Evolutionary conservation across 345 rosid genomes (phyloP).

Genomic region (Noccaea caerulescens): DNA sequence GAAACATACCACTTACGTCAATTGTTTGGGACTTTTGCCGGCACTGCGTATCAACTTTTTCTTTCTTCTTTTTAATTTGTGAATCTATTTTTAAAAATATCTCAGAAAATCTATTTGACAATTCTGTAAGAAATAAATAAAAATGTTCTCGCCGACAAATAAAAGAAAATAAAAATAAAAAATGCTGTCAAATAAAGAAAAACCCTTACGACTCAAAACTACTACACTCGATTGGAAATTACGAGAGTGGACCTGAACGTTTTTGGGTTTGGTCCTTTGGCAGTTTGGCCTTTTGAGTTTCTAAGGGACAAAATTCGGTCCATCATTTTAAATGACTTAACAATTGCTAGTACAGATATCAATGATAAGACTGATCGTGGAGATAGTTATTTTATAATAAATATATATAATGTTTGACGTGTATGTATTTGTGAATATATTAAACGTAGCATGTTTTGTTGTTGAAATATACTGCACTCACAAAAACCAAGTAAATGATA

Average conservation of each 20-base stretch:
- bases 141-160: not conserved
- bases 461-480: constrained; percentile 6
- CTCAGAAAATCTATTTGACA: constrained; percentile 4
- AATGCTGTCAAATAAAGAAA: constrained; percentile 10
- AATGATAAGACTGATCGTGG: constrained; percentile 20
- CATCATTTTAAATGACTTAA: constrained; percentile 10
- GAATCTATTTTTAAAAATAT: not conserved
- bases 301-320: constrained; percentile 45
- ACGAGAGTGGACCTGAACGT: constrained; percentile 29
- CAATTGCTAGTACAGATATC: not conserved
- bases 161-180: not conserved
- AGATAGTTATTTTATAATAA: not conserved
- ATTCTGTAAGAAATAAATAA: constrained; percentile 12
- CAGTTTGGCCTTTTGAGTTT: constrained; percentile 46
- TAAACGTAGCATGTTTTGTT: constrained; percentile 23
- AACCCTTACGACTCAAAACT: constrained; percentile 33
- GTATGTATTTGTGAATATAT: not conserved
- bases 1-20: constrained; percentile 39
- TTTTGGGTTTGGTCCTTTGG: constrained; percentile 35
- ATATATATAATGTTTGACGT: constrained; percentile 22
- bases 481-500: too few species aligned
- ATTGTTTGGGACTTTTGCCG: constrained; percentile 39
- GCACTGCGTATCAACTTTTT: constrained; percentile 25
- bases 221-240: constrained; percentile 16
- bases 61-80: not conserved